Evolutionary conservation across 352 stramenopile species (phyloP), one percentile per base, ranked within the genome.

Genomic region (Phytopythium delawarense): DNA sequence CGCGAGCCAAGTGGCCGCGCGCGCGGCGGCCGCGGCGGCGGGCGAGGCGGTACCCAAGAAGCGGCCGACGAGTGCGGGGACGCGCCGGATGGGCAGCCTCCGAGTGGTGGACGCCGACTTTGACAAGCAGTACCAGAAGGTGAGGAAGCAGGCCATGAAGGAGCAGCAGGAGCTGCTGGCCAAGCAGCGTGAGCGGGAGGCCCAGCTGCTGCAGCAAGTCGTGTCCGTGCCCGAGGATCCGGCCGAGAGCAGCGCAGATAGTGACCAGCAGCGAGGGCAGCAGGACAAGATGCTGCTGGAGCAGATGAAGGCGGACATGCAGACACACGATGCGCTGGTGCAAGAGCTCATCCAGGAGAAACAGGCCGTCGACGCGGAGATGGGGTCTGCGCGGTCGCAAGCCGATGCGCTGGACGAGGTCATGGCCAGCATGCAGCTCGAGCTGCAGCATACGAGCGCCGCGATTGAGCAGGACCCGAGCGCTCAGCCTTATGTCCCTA

Each of bases 41-140:
- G 42, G 45, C 65, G 69, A 39, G 37, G 50, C 34, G 45, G 45
- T 25, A 39, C 40, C 57, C 21, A 53, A 50, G 40, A 61, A 63
- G 45, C 2, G 66, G 35, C 51, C 65, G 51, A 52, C 64, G 58
- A 58, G 55, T 68, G 46, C 23, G 5, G 46, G 46, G 21, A 53
- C 46, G 46, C 46, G 46, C 6, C 46, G 46, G 1, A 56, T 57
- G 49, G 40, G 65, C 56, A 59, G 62, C 39, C 35, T 70, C 56
- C 57, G 48, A 4, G 25, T 55, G 37, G 61, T 54, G 1, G 66
- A 76, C 44, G 65, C 61, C 23, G 72, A 72, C n/a, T 91, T 91
- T 72, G 76, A 89, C 18, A 60, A 71, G 23, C 79, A 88, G 62
- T 93, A 89, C 45, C 66, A 91, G 44, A 75, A 76, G 15, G 72